Conservation (phyloP, 345 rosid species). For the Syzygium aromaticum region DNA sequence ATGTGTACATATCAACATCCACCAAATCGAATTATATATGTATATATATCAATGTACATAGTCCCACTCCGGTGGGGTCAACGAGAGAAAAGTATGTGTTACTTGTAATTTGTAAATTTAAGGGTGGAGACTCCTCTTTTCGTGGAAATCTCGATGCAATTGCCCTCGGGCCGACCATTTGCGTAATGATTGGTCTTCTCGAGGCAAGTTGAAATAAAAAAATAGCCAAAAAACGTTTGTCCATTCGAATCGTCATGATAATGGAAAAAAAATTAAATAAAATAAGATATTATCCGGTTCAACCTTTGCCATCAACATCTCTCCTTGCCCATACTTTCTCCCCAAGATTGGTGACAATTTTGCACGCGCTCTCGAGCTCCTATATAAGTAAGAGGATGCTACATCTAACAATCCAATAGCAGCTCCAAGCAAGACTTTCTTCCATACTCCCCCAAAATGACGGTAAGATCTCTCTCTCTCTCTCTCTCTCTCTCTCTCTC, state of each 20-base stretch:
- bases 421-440: not conserved
- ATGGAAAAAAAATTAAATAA: not conserved
- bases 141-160: conserved; percentile 1
- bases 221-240: not conserved
- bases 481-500: not conserved
- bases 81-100: not conserved
- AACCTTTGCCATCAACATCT: not conserved
- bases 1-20: not conserved
- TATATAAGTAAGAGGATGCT: not conserved
- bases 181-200: not conserved
- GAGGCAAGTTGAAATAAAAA: not conserved
- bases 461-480: not conserved
- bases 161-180: not conserved
- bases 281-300: not conserved
- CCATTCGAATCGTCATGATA: too few species aligned
- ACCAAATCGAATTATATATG: not conserved
- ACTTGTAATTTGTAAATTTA: not conserved
- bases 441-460: not conserved
- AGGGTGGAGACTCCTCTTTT: not conserved
- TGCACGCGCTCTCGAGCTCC: not conserved
- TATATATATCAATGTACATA: not conserved
- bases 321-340: not conserved
- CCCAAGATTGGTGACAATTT: not conserved
- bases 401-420: not conserved
- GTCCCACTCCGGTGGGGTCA: not conserved